phyloP scores from a whole-genome alignment of 371 early-diverging fungal species.

The Coemansia sp. region DNA sequence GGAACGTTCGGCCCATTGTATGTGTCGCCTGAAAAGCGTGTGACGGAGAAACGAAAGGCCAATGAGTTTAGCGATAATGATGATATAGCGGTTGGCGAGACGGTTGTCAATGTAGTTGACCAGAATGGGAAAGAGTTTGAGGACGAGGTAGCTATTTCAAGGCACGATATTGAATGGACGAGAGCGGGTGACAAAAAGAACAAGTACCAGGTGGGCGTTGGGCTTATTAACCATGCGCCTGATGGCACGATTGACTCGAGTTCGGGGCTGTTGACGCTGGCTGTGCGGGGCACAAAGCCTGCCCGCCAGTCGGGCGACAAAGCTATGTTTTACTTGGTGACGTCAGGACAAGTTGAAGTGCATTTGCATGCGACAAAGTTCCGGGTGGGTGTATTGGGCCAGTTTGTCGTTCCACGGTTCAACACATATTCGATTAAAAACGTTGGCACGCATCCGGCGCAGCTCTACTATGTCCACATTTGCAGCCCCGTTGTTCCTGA shows the following conservation, averaged over 20 bases:
- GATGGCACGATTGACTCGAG: conserved; percentile 21
- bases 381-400: conserved; percentile 33
- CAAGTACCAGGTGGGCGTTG: conserved; percentile 26
- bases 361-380: conserved; percentile 24
- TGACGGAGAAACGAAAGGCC: conserved; percentile 8
- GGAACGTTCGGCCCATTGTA: conserved; percentile 23
- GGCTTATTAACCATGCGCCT: conserved; percentile 10
- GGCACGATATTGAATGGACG: conserved; percentile 37
- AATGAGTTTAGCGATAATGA: conserved; percentile 33
- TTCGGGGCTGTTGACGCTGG: conserved; percentile 21
- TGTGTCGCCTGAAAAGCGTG: neutral
- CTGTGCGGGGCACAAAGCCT: conserved; percentile 42
- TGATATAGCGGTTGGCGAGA: conserved; percentile 24
- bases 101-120: conserved; percentile 5
- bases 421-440: conserved; percentile 47
- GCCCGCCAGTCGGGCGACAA: conserved; percentile 21
- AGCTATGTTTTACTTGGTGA: conserved; percentile 38
- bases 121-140: conserved; percentile 15
- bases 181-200: conserved; percentile 2
- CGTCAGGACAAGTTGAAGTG: conserved; percentile 46
- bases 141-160: conserved; percentile 22
- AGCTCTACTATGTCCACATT: conserved; percentile 43
- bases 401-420: conserved; percentile 42
- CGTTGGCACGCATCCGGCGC: conserved; percentile 49
- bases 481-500: neutral